Evolutionary conservation across 768 basidiomycete species (phyloP), one percentile per base, ranked within the genome.

Genomic region (Mycena sanguinolenta): DNA sequence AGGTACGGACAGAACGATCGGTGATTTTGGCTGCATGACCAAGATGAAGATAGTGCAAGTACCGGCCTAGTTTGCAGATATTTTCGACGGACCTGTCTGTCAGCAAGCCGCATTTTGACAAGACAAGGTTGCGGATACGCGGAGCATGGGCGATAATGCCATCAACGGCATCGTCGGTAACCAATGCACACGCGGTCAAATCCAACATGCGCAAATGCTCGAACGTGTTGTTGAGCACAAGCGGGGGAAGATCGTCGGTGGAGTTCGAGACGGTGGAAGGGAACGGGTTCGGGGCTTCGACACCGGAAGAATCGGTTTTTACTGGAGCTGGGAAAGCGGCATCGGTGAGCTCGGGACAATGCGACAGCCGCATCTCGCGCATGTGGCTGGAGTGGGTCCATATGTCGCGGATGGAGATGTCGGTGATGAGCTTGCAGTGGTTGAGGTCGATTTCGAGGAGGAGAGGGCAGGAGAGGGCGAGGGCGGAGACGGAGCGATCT

Each of bases 361-460:
- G 89, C 10, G 93, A 92, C 52, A 99, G 86, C 52, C 92, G 89
- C 83, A 99, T 89, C 81, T 99, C 98, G 61, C 97, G 92, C 86
- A 99, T 93, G 76, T 95, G 89, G 30, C 84, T 83, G 2, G 92
- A 92, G 75, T 93, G 82, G 14, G 87, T 83, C 94, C 97, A 97
- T 36, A 99, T 87, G 72, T 95, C 91, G 63, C 95, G 91, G 65
- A 96, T 84, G 34, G 94, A 87, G 17, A 85, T 78, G 77, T 98
- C 92, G 21, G 95, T 92, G 76, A 98, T 87, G 63, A 84, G 84
- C 68, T 88, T 86, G 83, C 96, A 96, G 71, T 90, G 87, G 76
- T 95, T 92, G 76, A 99, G 90, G 81, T 99, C 98, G 74, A 99
- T 90, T 80, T 99, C 98, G 65, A 99, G 88, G 28, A 99, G 88